Base-by-base conservation (phyloP, 2,329 filamentous ascomycete species). In the Raffaelea deltoideospora region DNA sequence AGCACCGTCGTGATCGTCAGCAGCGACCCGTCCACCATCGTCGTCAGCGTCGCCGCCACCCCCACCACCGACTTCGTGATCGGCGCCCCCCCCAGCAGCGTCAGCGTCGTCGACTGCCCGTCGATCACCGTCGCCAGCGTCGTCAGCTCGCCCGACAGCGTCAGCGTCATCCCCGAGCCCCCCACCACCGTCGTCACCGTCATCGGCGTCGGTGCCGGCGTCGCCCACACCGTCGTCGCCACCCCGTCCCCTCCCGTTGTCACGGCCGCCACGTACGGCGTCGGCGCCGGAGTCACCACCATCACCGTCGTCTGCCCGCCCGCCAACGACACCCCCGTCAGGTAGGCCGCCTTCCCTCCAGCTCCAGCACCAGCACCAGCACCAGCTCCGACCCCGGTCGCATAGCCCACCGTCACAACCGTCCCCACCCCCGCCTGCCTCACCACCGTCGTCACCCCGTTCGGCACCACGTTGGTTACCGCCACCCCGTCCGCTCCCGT, bases 61-160 rank as follows among this genome's bases (percentile, higher is more conserved):
- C 23, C 23, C 8, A 8, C 23, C 23, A 26, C 23, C 23, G 13
- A 13, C 23, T 8, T 26, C 8, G 23, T 26, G n/a, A n/a, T n/a
- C n/a, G n/a, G n/a, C n/a, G n/a, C n/a, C n/a, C n/a, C n/a, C n/a
- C n/a, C n/a, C n/a, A n/a, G n/a, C 27, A 44, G 49, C 17, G 43
- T 49, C 4, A 45, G 35, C 10, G 47, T 51, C 8, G 47, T 50
- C 14, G 37, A 34, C 1, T 46, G 51, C 13, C 49, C 51, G n/a
- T 49, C 48, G 2, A 49, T 30, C 3, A 45, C 45, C 1, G 50
- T 50, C 1, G 50, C 50, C 29, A 46, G 43, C 2, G 48, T 48
- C 0, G 37, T 30, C 4, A 48, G 47, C 3, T 41, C 45, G 3
- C 48, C 31, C 5, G 20, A 19, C 10, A 5, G 29, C n/a, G 29